Conservation (phyloP, 2,329 filamentous ascomycete genomes). For the Colletotrichum orbiculare region DNA sequence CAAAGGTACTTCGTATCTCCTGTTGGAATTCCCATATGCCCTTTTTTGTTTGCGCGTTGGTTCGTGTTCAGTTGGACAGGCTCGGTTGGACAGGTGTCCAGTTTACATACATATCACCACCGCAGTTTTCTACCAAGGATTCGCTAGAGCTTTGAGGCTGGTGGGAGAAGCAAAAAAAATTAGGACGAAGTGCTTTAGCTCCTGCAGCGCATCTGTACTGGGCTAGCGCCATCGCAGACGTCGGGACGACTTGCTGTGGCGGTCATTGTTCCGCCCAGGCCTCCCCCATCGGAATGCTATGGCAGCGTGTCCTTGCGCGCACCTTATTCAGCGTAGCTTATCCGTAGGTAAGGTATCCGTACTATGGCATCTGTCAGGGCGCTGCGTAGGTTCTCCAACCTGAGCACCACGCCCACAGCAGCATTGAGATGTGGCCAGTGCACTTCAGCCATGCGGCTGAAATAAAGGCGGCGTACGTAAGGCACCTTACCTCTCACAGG, state of each 20-base stretch:
- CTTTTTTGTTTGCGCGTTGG: too few species aligned
- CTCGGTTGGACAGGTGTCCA: constrained; percentile 8
- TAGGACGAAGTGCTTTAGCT: constrained; percentile 6
- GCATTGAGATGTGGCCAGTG: constrained; percentile 24
- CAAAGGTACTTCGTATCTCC: neutral
- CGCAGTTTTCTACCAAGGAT: too few species aligned
- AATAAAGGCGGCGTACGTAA: constrained; percentile 3
- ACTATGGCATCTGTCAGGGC: neutral
- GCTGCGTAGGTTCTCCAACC: neutral
- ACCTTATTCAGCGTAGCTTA: too few species aligned
- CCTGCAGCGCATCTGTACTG: constrained; percentile 7
- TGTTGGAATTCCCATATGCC: too few species aligned
- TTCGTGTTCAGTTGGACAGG: constrained; percentile 3
- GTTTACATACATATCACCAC: neutral
- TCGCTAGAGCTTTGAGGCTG: neutral
- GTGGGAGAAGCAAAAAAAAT: neutral
- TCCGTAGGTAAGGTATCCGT: neutral
- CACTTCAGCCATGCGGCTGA: constrained; percentile 23
- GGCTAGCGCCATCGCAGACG: neutral
- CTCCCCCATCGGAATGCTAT: neutral
- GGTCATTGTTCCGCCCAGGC: constrained; percentile 11
- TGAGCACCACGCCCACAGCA: neutral
- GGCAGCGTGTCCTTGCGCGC: neutral
- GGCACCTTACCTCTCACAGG: constrained; percentile 14
- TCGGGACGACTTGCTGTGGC: constrained; percentile 22